phyloP scores from a whole-genome alignment of 208 protist genomes.

The Vickermania spadyakhi region DNA sequence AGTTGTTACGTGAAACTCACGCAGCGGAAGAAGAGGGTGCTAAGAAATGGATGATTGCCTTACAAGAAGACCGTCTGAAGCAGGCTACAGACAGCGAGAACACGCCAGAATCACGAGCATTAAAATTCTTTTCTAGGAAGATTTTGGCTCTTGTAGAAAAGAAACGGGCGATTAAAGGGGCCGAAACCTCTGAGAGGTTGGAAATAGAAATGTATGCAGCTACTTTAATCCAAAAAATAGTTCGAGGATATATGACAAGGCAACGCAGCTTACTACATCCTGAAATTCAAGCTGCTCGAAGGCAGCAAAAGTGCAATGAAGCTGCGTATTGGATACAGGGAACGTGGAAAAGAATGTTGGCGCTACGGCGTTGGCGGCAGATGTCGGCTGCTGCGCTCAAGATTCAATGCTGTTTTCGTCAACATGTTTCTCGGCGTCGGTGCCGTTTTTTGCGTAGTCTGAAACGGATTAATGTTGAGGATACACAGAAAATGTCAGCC shows the following conservation, averaged over 20 bases:
- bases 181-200: conserved; percentile 9
- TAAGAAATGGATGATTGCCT: conserved; percentile 37
- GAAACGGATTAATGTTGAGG: background rate
- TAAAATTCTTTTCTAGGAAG: conserved; percentile 50
- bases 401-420: conserved; percentile 29
- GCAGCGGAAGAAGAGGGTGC: conserved; percentile 26
- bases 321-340: conserved; percentile 12
- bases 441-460: conserved; percentile 11
- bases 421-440: conserved; percentile 9
- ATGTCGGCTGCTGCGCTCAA: conserved; percentile 10
- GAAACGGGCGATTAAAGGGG: conserved; percentile 26
- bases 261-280: conserved; percentile 22
- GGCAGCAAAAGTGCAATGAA: background rate
- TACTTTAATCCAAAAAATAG: conserved; percentile 19
- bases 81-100: conserved; percentile 5
- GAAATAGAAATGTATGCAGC: conserved; percentile 26
- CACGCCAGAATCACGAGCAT: conserved; percentile 8
- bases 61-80: conserved; percentile 18
- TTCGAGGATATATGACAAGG: conserved; percentile 13
- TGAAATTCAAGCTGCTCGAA: conserved; percentile 14
- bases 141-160: conserved; percentile 39
- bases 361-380: conserved; percentile 6
- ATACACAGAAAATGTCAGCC: conserved; percentile 10
- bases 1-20: conserved; percentile 28
- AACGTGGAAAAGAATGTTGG: conserved; percentile 14